A percentile compares a stretch with the other conserved stretches of the same genome.
phyloP scores from a whole-genome alignment of 345 rosid species.

The Populus alba region DNA sequence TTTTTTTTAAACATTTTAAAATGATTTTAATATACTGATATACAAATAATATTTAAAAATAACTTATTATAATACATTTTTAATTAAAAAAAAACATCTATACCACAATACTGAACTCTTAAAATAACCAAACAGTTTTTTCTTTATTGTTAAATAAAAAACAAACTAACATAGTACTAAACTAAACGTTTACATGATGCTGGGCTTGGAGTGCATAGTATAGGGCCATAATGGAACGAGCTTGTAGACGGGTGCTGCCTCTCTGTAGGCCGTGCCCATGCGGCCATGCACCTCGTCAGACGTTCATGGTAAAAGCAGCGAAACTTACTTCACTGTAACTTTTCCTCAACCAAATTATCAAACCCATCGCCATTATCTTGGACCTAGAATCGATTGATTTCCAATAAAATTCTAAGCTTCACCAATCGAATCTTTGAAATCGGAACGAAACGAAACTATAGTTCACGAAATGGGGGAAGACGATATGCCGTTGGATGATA shows the following conservation, averaged over 20 bases:
- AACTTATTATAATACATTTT: too few species aligned
- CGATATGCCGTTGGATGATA: conserved; percentile 80
- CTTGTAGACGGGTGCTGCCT: background rate
- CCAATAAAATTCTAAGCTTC: background rate
- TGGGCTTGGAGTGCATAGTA: background rate
- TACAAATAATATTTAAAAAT: too few species aligned
- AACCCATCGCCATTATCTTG: background rate
- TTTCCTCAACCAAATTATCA: background rate
- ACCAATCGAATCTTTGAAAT: background rate
- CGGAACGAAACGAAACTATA: background rate
- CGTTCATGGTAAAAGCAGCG: background rate
- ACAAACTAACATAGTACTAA: too few species aligned
- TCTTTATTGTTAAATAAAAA: too few species aligned
- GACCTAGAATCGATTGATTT: background rate
- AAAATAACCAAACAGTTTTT: too few species aligned
- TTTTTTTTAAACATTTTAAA: too few species aligned
- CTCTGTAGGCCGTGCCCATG: background rate
- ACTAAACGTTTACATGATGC: too few species aligned
- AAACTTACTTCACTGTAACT: background rate
- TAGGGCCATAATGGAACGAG: background rate
- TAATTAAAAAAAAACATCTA: too few species aligned
- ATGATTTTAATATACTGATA: too few species aligned
- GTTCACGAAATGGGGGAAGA: conserved; percentile 50
- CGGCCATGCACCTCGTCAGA: background rate
- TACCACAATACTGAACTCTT: too few species aligned